Evolutionary conservation across 306 rosid species (phyloP).

Genomic region (Fragaria iinumae): DNA sequence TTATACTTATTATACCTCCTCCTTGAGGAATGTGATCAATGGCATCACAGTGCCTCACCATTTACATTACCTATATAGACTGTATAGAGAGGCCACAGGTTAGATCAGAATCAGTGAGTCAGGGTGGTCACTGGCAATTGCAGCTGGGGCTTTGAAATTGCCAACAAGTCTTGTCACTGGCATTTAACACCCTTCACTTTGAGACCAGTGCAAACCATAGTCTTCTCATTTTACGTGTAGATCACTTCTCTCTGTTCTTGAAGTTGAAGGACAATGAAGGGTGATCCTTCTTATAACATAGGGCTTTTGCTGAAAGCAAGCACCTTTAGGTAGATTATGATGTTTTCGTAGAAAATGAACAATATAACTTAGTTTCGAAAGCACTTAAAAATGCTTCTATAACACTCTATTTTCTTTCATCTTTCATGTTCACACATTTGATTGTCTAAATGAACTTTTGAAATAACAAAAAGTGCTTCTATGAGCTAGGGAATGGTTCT

Average conservation of each 20-base stretch:
- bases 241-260: not conserved
- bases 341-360: no score
- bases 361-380: no score
- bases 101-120: not conserved
- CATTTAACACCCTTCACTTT: constrained; percentile 3
- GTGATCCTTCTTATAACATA: not conserved
- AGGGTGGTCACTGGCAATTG: not conserved
- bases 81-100: not conserved
- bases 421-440: not conserved
- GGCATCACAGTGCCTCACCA: not conserved
- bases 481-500: not conserved
- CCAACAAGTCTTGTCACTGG: not conserved
- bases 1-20: not conserved
- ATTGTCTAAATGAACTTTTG: not conserved
- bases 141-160: constrained; percentile 8
- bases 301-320: not conserved
- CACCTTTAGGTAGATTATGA: not conserved
- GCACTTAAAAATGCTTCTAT: not conserved
- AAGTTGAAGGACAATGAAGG: not conserved
- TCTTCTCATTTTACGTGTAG: not conserved
- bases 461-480: not conserved
- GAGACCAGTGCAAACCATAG: not conserved
- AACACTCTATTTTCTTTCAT: no score
- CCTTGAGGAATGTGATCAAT: not conserved
- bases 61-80: not conserved